phyloP scores from a whole-genome alignment of 164 flowering plant species.

The Chimonanthus salicifolius region DNA sequence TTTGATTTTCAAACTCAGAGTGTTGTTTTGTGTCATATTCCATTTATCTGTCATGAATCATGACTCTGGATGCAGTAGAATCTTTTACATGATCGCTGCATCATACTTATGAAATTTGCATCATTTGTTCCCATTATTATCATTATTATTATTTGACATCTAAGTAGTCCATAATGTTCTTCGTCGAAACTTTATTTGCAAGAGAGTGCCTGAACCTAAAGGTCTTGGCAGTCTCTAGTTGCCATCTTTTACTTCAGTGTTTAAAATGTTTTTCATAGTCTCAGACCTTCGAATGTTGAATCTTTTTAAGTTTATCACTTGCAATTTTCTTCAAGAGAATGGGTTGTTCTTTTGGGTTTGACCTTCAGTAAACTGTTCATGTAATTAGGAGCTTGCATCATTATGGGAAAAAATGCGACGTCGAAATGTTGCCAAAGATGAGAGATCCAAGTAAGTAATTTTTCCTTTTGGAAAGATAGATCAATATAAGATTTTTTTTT shows the following conservation, averaged over 20 bases:
- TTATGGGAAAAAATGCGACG: conserved; percentile 94
- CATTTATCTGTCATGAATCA: not conserved
- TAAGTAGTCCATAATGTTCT: not conserved
- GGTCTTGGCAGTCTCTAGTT: not conserved
- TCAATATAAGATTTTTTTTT: no score
- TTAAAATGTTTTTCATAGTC: not conserved
- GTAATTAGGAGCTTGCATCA: conserved; percentile 66
- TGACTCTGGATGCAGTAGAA: not conserved
- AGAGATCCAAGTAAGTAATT: conserved; percentile 63
- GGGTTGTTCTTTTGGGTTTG: not conserved
- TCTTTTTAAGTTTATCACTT: not conserved
- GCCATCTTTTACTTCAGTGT: not conserved
- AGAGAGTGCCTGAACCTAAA: not conserved
- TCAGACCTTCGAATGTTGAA: not conserved
- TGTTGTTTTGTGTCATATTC: not conserved
- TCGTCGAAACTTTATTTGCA: not conserved
- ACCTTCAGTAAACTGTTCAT: not conserved
- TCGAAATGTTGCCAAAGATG: conserved; percentile 72
- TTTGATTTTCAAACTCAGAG: not conserved
- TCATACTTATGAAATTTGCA: no score
- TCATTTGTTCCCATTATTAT: not conserved
- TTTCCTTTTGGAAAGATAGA: not conserved
- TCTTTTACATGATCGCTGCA: no score
- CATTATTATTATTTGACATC: no score
- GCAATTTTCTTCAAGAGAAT: not conserved